A percentile compares a stretch with the other conserved stretches of the same genome.
Conservation (phyloP, 169 alveolate species). For the Cryptosporidium ubiquitum region DNA sequence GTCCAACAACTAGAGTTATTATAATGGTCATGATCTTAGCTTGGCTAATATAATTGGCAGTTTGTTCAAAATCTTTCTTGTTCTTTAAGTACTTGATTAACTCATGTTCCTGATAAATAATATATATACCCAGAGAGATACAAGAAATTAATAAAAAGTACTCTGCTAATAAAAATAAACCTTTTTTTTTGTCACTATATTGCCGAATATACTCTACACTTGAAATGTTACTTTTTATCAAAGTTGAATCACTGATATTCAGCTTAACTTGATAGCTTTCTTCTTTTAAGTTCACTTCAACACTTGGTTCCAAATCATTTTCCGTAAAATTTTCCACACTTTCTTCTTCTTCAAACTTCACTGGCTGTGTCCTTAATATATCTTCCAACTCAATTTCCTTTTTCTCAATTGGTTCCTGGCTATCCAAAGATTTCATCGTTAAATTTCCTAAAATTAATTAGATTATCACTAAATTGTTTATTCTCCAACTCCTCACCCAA, state of each 20-base stretch:
- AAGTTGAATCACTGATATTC: neutral
- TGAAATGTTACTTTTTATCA: neutral
- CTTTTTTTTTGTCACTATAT: slow-evolving; percentile 1
- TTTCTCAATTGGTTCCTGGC: neutral
- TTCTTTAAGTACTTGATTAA: neutral
- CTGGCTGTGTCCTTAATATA: neutral
- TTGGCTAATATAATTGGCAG: neutral
- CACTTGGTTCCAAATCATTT: neutral
- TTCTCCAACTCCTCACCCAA: too few relatives aligned
- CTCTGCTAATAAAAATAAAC: neutral
- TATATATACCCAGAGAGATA: slow-evolving; percentile 7
- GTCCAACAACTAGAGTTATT: neutral
- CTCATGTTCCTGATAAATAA: neutral
- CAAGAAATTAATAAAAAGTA: slow-evolving; percentile 7
- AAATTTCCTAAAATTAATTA: neutral
- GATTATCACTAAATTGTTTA: neutral
- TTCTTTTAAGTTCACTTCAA: neutral
- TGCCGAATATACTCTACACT: neutral
- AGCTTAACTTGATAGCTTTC: neutral
- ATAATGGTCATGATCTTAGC: slow-evolving; percentile 23
- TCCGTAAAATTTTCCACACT: neutral
- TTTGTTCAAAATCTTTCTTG: neutral
- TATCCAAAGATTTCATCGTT: neutral
- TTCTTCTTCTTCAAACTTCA: neutral
- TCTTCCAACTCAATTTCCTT: neutral